Conservation (phyloP, 805 yeast genomes). For the Yarrowia phangngaensis region DNA sequence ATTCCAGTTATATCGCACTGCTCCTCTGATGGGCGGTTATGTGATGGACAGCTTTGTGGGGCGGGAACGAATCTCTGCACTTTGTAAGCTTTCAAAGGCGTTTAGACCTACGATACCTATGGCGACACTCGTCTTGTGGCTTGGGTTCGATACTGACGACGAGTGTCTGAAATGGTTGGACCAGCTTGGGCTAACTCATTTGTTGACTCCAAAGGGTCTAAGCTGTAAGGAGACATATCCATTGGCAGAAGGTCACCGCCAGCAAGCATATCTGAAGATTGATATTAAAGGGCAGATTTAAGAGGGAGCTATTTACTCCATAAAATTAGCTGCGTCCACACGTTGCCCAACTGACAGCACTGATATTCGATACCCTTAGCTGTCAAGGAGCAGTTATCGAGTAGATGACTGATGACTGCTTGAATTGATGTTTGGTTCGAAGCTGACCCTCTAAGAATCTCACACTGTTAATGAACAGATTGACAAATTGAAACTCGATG, state of each 20-base stretch:
- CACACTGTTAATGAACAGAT: too few species aligned
- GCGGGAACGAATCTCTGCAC: conserved; percentile 55
- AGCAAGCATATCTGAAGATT: conserved; percentile 50
- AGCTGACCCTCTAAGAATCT: too few species aligned
- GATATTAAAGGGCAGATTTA: conserved; percentile 84
- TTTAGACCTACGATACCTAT: conserved; percentile 42
- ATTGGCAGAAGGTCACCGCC: conserved; percentile 41
- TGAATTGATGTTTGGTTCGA: too few species aligned
- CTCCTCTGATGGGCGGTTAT: conserved; percentile 45
- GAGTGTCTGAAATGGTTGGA: conserved; percentile 47
- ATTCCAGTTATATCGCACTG: conserved; percentile 44
- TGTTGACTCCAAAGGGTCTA: conserved; percentile 30
- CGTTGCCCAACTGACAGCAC: conserved; percentile 4
- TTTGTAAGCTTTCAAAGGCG: conserved; percentile 54
- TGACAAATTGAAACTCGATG: too few species aligned
- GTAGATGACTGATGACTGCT: too few species aligned
- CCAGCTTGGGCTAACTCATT: conserved; percentile 42
- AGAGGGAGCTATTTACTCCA: too few species aligned
- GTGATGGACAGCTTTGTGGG: conserved; percentile 53
- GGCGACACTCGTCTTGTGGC: conserved; percentile 31
- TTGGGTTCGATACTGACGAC: conserved; percentile 42
- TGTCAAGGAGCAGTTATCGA: too few species aligned
- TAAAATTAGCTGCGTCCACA: background rate
- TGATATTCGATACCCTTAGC: conserved; percentile 8
- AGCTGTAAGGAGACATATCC: conserved; percentile 34